Base-by-base conservation (phyloP, 2,329 filamentous ascomycete species). In the Sordariomycetes sp. region DNA sequence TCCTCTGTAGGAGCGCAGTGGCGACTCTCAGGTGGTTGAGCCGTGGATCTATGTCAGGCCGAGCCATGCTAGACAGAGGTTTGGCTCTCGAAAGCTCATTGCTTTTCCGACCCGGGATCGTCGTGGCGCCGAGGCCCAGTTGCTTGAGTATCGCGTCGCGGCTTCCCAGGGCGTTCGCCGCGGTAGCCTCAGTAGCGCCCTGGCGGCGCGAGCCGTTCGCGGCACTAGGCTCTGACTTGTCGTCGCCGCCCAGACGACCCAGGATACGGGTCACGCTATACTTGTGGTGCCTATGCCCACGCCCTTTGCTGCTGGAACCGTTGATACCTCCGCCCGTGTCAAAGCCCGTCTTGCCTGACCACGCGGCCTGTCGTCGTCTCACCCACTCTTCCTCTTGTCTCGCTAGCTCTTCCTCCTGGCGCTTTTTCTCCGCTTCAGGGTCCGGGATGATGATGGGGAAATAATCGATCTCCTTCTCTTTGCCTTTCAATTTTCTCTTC, bases 401-500 rank as follows among this genome's bases (percentile, higher is more conserved):
- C 37, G 37, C 37, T 10, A 43, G 37, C 37, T 16, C 18, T n/a
- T 43, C 37, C 14, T 10, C 62, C 22, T 20, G 10, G 6, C 24
- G 24, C 16, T 25, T 18, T n/a, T 25, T 53, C 24, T 53, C 24
- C 28, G 24, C 51, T 24, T 50, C 46, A 12, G 25, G 62, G 2
- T 52, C 56, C 0, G 66, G 62, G 8, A 72, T 67, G 22, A 69
- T 67, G 55, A 72, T 68, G 20, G 71, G 69, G 0, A 72, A 62
- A 61, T 72, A 71, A 18, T 66, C 70, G 3, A 50, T 50, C 43
- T 71, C 73, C 43, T 69, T 70, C 11, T 64, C 66, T 52, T 71
- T 72, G 43, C 54, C 34, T 53, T 62, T 60, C 28, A 8, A 32
- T 32, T 32, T 32, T 56, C 68, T 63, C 53, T 62, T 65, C 57